Evolutionary conservation across 768 basidiomycete species (phyloP).

Genomic region (Suillus spraguei): DNA sequence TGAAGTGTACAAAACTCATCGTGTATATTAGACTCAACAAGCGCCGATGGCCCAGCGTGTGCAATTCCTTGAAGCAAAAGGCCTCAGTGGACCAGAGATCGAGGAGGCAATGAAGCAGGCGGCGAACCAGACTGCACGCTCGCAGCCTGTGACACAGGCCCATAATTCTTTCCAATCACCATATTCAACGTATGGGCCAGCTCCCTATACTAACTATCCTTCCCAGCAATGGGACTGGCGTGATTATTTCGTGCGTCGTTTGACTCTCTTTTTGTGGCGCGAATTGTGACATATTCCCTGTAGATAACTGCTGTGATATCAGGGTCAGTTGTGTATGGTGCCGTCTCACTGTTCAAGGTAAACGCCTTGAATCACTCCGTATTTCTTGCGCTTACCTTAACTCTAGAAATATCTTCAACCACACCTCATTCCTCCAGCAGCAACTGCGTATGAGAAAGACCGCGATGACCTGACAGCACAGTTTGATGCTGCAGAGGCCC

Average conservation of each 20-base stretch:
- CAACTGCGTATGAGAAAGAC: conserved; percentile 89
- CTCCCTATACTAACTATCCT: conserved; percentile 40
- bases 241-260: conserved; percentile 85
- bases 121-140: conserved; percentile 29
- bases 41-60: conserved; percentile 84
- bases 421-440: conserved; percentile 84
- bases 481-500: conserved; percentile 84
- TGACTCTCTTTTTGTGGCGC: neutral
- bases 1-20: conserved; percentile 12
- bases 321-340: conserved; percentile 81
- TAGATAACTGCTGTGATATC: conserved; percentile 94
- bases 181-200: conserved; percentile 49
- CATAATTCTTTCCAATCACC: conserved; percentile 23
- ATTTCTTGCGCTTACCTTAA: conserved; percentile 11
- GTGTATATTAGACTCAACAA: conserved; percentile 58
- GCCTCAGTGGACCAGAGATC: conserved; percentile 81
- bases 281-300: conserved; percentile 10
- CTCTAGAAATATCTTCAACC: conserved; percentile 87
- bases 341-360: conserved; percentile 78
- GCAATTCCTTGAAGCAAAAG: conserved; percentile 95
- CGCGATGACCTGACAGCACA: conserved; percentile 83
- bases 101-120: conserved; percentile 79
- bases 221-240: conserved; percentile 86
- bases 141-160: conserved; percentile 19
- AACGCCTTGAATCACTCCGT: conserved; percentile 18